phyloP scores from a whole-genome alignment of 2,329 filamentous ascomycete species.

The Aspergillus proliferans region DNA sequence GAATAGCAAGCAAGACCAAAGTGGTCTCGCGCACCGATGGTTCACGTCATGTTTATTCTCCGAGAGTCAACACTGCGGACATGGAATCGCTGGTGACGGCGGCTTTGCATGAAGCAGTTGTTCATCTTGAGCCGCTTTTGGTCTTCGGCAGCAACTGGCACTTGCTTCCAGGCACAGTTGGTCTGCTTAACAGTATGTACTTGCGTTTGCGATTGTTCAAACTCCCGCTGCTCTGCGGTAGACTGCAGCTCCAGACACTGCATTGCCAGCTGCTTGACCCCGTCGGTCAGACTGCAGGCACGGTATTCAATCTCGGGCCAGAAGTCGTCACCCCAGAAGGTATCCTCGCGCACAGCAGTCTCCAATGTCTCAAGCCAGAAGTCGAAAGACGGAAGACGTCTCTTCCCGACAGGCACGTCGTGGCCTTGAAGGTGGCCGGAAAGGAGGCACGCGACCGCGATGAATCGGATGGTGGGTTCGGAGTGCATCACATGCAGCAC shows the following conservation, averaged over 20 bases:
- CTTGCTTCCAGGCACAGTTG: constrained; percentile 26
- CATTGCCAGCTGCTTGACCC: constrained; percentile 33
- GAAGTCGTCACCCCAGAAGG: constrained; percentile 38
- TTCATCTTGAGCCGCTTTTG: constrained; percentile 17
- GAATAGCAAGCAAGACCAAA: neutral
- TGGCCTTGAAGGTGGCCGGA: constrained; percentile 27
- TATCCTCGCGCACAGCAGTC: constrained; percentile 36
- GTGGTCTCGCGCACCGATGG: neutral
- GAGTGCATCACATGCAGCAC: constrained; percentile 38
- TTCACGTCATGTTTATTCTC: constrained; percentile 17
- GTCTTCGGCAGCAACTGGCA: constrained; percentile 30
- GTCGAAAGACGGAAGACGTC: constrained; percentile 24
- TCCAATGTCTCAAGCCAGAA: constrained; percentile 36
- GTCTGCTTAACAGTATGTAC: constrained; percentile 21
- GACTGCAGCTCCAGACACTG: constrained; percentile 34
- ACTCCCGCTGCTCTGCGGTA: constrained; percentile 18
- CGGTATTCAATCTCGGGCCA: constrained; percentile 39
- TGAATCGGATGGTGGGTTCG: constrained; percentile 40
- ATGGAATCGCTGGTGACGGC: constrained; percentile 13
- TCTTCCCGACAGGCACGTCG: constrained; percentile 13
- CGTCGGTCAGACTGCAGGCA: constrained; percentile 31
- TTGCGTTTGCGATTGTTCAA: constrained; percentile 16
- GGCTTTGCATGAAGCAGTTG: constrained; percentile 14
- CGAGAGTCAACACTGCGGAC: constrained; percentile 8
- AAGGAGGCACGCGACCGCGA: constrained; percentile 37